Conservation (phyloP, 2,329 filamentous ascomycete species). For the Xylaria sp. region DNA sequence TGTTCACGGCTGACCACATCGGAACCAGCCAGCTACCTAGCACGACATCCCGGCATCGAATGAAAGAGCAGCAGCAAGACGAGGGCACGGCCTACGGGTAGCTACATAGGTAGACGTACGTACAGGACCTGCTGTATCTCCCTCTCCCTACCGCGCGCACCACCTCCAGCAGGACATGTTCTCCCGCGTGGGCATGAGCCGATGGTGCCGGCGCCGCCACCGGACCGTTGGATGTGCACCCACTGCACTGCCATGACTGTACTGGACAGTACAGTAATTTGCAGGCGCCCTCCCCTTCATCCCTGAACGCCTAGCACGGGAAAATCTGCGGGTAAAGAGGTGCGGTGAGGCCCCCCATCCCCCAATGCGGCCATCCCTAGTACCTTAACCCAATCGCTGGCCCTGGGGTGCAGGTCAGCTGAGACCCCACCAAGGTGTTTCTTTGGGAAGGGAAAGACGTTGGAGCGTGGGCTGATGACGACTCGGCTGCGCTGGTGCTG, state of each 20-base stretch:
- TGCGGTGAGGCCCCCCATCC: conserved; percentile 23
- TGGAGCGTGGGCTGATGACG: neutral
- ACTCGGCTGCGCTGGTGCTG: neutral
- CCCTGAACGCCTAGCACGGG: conserved; percentile 35
- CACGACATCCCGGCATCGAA: conserved; percentile 11
- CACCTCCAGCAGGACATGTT: neutral
- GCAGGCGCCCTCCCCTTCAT: neutral
- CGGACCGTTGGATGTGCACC: conserved; percentile 27
- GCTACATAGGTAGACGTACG: neutral
- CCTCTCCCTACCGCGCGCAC: conserved; percentile 8
- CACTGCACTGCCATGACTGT: neutral
- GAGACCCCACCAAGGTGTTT: conserved; percentile 26
- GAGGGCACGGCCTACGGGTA: conserved; percentile 2
- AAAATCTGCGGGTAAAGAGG: conserved; percentile 38
- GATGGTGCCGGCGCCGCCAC: conserved; percentile 33
- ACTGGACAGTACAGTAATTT: conserved; percentile 20
- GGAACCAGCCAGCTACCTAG: neutral
- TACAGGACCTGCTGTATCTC: neutral
- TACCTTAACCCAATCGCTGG: conserved; percentile 19
- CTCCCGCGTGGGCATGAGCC: conserved; percentile 32
- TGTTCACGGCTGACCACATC: conserved; percentile 3
- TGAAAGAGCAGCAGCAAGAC: neutral
- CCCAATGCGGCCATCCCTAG: neutral
- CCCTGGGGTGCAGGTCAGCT: conserved; percentile 29
- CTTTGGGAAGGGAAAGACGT: conserved; percentile 4